phyloP scores from a whole-genome alignment of 2,329 filamentous ascomycete genomes.

The Cladosporium phlei region DNA sequence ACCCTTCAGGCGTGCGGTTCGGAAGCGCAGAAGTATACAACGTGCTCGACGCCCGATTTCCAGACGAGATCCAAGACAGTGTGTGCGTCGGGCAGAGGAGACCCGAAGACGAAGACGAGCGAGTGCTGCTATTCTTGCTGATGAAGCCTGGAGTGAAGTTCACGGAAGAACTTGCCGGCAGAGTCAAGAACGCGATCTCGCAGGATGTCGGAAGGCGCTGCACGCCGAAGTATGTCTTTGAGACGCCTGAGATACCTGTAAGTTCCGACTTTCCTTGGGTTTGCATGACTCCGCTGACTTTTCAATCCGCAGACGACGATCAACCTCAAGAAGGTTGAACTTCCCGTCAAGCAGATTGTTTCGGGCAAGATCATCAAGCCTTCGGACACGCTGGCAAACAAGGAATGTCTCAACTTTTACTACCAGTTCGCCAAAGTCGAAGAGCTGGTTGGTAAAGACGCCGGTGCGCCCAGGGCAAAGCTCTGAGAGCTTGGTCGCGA shows the following conservation, averaged over 20 bases:
- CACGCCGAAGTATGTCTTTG: conserved; percentile 73
- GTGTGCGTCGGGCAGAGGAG: conserved; percentile 75
- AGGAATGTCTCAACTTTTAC: conserved; percentile 69
- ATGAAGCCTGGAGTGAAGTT: conserved; percentile 57
- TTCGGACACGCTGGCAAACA: conserved; percentile 72
- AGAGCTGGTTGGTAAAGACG: conserved; percentile 40
- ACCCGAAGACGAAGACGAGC: conserved; percentile 54
- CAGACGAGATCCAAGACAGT: conserved; percentile 61
- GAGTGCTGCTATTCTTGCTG: conserved; percentile 55
- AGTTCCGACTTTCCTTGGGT: conserved; percentile 31
- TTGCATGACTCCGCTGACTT: not conserved
- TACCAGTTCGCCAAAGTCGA: conserved; percentile 74
- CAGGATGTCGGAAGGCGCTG: conserved; percentile 66
- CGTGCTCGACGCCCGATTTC: conserved; percentile 64
- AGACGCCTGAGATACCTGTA: conserved; percentile 76
- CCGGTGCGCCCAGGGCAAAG: not conserved
- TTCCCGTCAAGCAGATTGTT: conserved; percentile 80
- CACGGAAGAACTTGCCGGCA: conserved; percentile 49
- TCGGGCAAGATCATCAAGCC: conserved; percentile 69
- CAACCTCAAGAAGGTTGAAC: conserved; percentile 79
- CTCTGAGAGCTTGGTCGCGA: too few relatives aligned
- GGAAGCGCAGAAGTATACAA: conserved; percentile 76
- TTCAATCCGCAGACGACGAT: conserved; percentile 59
- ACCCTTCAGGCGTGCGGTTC: conserved; percentile 73
- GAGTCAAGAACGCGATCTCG: conserved; percentile 61